Evolutionary conservation across 1,284 basidiomycete species (phyloP), one percentile per base, ranked within the genome.

Genomic region (Ganoderma leucocontextum): DNA sequence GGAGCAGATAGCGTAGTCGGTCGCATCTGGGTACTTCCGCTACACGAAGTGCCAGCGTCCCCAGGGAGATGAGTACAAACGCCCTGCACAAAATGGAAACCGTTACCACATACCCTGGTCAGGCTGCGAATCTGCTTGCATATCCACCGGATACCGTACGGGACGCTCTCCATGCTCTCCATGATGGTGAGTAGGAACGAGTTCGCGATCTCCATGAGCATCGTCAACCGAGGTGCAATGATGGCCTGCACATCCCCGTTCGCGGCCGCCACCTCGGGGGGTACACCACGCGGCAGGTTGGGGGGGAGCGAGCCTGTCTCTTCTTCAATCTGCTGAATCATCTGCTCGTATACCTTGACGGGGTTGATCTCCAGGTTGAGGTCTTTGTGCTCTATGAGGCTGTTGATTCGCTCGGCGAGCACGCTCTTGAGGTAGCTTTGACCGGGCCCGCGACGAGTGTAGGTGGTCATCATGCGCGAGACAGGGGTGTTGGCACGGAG

Each of bases 381-480:
- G 78, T 99, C 96, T 82, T 98, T 97, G 85, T 99, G 96, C 81
- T 98, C 97, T 75, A 99, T 98, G 72, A 99, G 85, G 77, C 94
- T 96, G 83, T 99, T 99, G 83, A 99, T 98, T 67, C 97, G 91
- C 79, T 98, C 97, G 15, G 97, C 95, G 62, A 99, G 86, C 41
- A 99, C 96, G 73, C 93, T 92, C 85, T 99, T 99, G 73, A 99
- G 89, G 80, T 99, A 99, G 76, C 94, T 95, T 81, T 99, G 97
- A 73, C 97, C 97, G 0, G 98, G 97, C 62, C 97, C 97, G 72
- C 98, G 92, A 66, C 98, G 93, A 60, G 97, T 99, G 82, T 99
- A 99, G 25, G 97, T 99, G 52, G 98, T 99, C 97, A 99, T 99
- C 97, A 99, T 99, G 60, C 98, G 92, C 63, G 97, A 99, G 22